phyloP scores from a whole-genome alignment of 2,329 filamentous ascomycete species.

The Pyricularia grisea region DNA sequence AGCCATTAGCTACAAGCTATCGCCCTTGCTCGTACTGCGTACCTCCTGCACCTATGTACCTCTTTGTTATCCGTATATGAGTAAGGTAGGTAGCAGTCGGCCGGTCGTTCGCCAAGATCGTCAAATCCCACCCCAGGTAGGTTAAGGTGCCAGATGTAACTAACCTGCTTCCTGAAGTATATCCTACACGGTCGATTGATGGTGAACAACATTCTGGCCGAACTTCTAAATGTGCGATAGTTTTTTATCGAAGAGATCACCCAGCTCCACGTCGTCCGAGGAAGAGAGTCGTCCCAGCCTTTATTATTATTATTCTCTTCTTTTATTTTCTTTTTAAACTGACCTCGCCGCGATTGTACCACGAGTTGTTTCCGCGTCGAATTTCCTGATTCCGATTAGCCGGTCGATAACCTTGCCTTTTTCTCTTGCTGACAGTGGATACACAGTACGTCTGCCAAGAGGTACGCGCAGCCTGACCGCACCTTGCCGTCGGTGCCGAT shows the following conservation, averaged over 20 bases:
- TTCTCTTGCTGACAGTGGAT: not conserved
- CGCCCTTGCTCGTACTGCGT: too few species aligned
- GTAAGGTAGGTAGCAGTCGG: too few species aligned
- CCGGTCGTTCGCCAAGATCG: not conserved
- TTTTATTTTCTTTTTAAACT: not conserved
- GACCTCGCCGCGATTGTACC: not conserved
- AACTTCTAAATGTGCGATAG: not conserved
- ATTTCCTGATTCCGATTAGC: not conserved
- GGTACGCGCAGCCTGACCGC: not conserved
- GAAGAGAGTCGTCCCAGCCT: not conserved
- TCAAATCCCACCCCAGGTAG: not conserved
- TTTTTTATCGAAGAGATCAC: not conserved
- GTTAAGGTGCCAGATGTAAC: too few species aligned
- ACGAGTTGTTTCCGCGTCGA: not conserved
- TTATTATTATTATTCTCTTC: too few species aligned
- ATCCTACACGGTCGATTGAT: not conserved
- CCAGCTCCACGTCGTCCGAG: not conserved
- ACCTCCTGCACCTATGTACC: too few species aligned
- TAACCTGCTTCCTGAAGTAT: too few species aligned
- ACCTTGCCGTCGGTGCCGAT: slow-evolving; percentile 1
- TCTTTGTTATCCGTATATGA: too few species aligned
- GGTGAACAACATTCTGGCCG: not conserved
- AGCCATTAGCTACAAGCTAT: not conserved
- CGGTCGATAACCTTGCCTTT: not conserved
- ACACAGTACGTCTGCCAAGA: slow-evolving; percentile 1